These are phyloP conservation scores for Rhizopus arrhizus DNA, from an alignment of 371 early-diverging fungal species.

Conservation along the genomic window DNA sequence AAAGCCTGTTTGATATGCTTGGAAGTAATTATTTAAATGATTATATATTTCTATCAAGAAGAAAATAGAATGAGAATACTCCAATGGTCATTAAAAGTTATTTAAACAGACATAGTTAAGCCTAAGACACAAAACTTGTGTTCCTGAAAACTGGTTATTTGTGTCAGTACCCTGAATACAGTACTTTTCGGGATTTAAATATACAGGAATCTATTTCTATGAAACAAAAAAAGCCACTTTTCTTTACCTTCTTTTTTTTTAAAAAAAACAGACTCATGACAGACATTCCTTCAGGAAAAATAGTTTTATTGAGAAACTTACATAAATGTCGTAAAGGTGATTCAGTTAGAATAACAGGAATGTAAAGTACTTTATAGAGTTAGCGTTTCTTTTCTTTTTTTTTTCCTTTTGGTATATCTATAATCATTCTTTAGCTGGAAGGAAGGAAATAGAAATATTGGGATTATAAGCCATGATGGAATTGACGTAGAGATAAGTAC, in stretches of 20 bases:
- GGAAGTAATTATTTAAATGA: too few relatives aligned
- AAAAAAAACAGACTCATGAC: conserved; percentile 6
- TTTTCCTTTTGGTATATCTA: not conserved
- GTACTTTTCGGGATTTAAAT: too few relatives aligned
- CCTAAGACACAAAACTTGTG: too few relatives aligned
- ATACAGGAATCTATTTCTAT: too few relatives aligned
- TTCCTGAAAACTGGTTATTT: too few relatives aligned
- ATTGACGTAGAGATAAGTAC: conserved; percentile 6
- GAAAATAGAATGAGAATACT: too few relatives aligned
- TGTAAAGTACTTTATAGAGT: conserved; percentile 5
- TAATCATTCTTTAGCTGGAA: conserved; percentile 11
- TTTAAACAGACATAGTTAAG: too few relatives aligned
- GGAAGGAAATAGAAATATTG: not conserved
- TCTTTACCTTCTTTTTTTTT: not conserved
- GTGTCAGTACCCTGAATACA: too few relatives aligned
- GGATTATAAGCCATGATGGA: conserved; percentile 5
- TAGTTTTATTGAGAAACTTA: conserved; percentile 18
- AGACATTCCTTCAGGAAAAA: conserved; percentile 16
- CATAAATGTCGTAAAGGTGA: conserved; percentile 9
- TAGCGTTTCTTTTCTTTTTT: not conserved
- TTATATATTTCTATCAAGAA: too few relatives aligned
- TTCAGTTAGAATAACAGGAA: conserved; percentile 24
- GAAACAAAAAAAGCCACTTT: not conserved
- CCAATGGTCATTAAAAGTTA: too few relatives aligned
- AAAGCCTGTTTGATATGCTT: too few relatives aligned